Base-by-base conservation (phyloP, 2,329 filamentous ascomycete species). In the Aspergillus pseudonomiae region DNA sequence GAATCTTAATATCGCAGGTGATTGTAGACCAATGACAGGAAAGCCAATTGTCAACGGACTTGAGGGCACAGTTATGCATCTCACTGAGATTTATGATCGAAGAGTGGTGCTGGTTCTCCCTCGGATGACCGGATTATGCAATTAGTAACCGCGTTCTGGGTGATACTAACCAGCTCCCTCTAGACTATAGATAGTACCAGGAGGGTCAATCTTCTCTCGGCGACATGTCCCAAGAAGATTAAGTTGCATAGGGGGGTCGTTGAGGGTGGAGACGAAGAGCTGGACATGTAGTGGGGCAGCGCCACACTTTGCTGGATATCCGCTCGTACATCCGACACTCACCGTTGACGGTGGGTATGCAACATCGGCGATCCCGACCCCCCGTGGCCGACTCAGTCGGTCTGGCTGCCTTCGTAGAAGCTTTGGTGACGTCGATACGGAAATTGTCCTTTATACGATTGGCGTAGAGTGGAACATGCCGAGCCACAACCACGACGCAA, bases 241-340 rank as follows among this genome's bases (percentile, higher is more conserved):
- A 53, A 34, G 30, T 53, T 53, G 50, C 50, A 53, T 53, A 26
- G 16, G 14, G 14, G 14, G 34, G 34, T 36, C 34, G 34, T 36
- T 36, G 14, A n/a, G 3, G 28, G 50, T 34, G 28, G 46, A 50
- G 41, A 43, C 41, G n/a, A 43, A 43, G 10, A 43, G 16, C 34
- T 0, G 16, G 34, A 14, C 6, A 2, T 2, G 14, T 16, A 28
- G 50, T 53, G 50, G 50, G 50, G 50, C 50, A 6, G 26, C 50
- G 50, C 50, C 50, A 53, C 50, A 53, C 50, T 54, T 55, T 55
- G 14, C 12, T 55, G n/a, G 14, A 55, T 55, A 55, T 55, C 52
- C 52, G 52, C 52, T 36, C 52, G n/a, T 39, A 55, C 16, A 55
- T 55, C 52, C 52, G 52, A 55, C 21, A 24, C 21, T 24, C 21